Base-by-base conservation (phyloP, 805 yeast species). In the Candida oleophila region DNA sequence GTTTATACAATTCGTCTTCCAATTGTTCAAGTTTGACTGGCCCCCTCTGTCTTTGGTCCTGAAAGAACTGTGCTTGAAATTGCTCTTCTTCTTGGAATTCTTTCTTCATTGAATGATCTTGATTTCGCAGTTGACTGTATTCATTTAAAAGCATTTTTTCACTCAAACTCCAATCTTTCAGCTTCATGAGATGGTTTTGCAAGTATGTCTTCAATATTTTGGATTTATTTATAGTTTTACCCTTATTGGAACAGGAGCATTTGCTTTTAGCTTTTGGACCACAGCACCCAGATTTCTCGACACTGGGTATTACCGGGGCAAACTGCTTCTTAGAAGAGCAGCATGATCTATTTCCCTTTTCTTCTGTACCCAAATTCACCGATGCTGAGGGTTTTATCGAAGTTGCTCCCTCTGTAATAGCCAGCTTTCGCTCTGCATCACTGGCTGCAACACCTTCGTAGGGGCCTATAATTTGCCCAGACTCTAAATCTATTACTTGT, bases 401-500 rank as follows among this genome's bases (percentile, higher is more conserved):
- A 21, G 25, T 38, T 22, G 16, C n/a, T 38, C n/a, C 16, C 5
- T 12, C 22, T 38, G 33, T 16, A 15, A 7, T 34, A 16, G 38
- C 41, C 44, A 18, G 53, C 33, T 15, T 45, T 33, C 2, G 48
- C 20, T 20, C 41, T n/a, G n/a, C n/a, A n/a, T n/a, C n/a, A n/a
- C n/a, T n/a, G n/a, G n/a, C n/a, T n/a, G n/a, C n/a, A n/a, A n/a
- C 48, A 8, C 41, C 41, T 37, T 54, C 45, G 56, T 71, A 71
- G 1, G 69, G 71, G 4, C 76, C 77, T 18, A 71, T 55, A 15
- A 73, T 64, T 50, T 63, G 65, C 16, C 74, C 74, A 35, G 59
- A 62, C 12, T 49, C 56, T 40, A 70, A 50, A 46, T 72, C 76
- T 11, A 71, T 61, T 20, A 73, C 68, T 38, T 73, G 73, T 47